phyloP scores from a whole-genome alignment of 805 yeast genomes.

The Yarrowia sp. region DNA sequence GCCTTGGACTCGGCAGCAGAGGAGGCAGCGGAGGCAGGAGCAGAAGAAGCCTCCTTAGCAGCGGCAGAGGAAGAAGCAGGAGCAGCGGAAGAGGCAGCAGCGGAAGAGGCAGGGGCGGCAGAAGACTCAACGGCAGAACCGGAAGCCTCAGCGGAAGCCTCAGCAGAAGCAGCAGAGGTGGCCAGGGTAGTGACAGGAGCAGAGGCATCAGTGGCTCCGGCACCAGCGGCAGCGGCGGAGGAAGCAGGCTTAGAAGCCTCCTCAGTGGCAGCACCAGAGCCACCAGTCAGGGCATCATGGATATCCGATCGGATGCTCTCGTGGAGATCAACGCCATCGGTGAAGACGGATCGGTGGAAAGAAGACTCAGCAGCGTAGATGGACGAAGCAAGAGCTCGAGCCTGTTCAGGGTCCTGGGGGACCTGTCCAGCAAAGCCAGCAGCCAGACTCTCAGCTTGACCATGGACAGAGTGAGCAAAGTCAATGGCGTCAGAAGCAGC shows the following conservation, averaged over 20 bases:
- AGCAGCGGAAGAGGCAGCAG: background rate
- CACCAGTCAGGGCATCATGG: background rate
- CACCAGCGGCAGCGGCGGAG: background rate
- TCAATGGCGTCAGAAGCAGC: conserved; percentile 10
- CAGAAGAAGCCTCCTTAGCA: background rate
- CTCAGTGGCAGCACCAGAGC: background rate
- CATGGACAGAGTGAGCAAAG: conserved; percentile 2
- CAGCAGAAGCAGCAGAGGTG: background rate
- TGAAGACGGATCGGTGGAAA: conserved; percentile 6
- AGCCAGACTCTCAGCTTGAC: background rate
- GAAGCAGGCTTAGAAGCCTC: background rate
- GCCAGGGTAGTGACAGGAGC: background rate
- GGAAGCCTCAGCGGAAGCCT: background rate
- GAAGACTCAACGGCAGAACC: background rate
- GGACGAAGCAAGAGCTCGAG: conserved; percentile 9
- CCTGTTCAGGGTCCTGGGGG: conserved; percentile 1
- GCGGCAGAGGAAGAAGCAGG: background rate
- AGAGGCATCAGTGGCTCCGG: background rate
- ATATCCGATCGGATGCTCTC: conserved; percentile 7
- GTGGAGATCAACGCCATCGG: background rate
- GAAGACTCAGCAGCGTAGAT: conserved; percentile 11
- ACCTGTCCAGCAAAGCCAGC: background rate
- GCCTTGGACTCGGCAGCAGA: background rate
- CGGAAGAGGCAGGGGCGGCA: background rate
- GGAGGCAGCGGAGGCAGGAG: background rate